phyloP scores from a whole-genome alignment of 2,329 filamentous ascomycete genomes.

The Clonostachys sp. region DNA sequence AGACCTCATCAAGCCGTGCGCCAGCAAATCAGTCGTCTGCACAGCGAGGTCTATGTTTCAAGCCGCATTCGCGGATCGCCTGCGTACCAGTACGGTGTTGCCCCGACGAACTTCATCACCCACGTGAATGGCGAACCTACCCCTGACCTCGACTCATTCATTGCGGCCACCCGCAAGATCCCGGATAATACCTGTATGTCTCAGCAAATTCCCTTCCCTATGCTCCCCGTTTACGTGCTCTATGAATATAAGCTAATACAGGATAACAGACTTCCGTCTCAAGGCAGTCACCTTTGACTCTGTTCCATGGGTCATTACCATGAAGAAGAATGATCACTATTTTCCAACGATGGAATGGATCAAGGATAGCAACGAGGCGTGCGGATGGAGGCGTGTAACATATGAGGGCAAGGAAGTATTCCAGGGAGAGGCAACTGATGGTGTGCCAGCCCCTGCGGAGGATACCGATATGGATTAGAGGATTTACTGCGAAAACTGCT shows the following conservation, averaged over 20 bases:
- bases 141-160: constrained; percentile 74
- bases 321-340: constrained; percentile 99
- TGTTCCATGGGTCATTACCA: constrained; percentile 97
- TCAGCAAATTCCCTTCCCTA: neutral
- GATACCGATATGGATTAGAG: constrained; percentile 37
- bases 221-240: neutral
- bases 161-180: constrained; percentile 78
- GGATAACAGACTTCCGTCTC: constrained; percentile 72
- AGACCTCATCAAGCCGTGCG: constrained; percentile 92
- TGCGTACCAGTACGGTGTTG: constrained; percentile 84
- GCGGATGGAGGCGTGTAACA: constrained; percentile 59
- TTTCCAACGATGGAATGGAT: constrained; percentile 69
- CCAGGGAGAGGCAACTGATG: constrained; percentile 49
- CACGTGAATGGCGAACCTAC: constrained; percentile 89
- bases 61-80: constrained; percentile 80
- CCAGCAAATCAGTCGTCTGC: constrained; percentile 94
- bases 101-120: constrained; percentile 95
- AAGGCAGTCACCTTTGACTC: constrained; percentile 98
- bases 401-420: constrained; percentile 53
- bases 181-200: constrained; percentile 84
- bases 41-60: constrained; percentile 94
- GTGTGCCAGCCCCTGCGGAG: constrained; percentile 33
- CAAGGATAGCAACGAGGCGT: constrained; percentile 54
- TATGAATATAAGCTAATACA: constrained; percentile 5
- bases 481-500: neutral